Evolutionary conservation across 2,329 filamentous ascomycete species (phyloP).

Genomic region (Zarea fungicola): DNA sequence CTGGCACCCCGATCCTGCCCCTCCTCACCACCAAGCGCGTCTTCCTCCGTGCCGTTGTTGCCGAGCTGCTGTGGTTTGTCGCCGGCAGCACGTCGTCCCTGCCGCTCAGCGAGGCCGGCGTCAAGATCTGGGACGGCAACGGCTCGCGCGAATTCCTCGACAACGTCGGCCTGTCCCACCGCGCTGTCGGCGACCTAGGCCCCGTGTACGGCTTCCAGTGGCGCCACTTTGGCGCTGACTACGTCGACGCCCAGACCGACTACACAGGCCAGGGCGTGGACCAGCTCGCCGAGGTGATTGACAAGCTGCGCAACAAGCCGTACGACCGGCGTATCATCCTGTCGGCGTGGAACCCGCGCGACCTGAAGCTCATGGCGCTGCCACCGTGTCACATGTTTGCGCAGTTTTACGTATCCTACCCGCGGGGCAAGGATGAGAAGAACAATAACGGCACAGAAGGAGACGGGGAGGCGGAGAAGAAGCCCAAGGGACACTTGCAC

Average conservation of each 20-base stretch:
- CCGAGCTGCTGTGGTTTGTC: conserved; percentile 95
- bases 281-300: conserved; percentile 84
- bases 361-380: conserved; percentile 81
- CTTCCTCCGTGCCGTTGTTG: conserved; percentile 82
- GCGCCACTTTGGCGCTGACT: conserved; percentile 94
- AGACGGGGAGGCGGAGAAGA: conserved; percentile 27
- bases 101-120: conserved; percentile 68
- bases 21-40: conserved; percentile 97
- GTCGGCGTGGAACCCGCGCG: conserved; percentile 87
- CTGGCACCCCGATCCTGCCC: conserved; percentile 66
- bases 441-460: not conserved
- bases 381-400: conserved; percentile 98
- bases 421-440: conserved; percentile 31
- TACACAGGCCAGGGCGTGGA: conserved; percentile 88
- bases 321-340: conserved; percentile 89
- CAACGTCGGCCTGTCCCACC: conserved; percentile 71
- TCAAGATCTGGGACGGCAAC: conserved; percentile 99
- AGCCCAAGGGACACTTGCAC: conserved; percentile 65
- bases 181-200: conserved; percentile 82
- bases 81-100: conserved; percentile 75
- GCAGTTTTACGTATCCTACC: conserved; percentile 87
- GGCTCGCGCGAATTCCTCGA: conserved; percentile 88
- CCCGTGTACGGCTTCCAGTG: conserved; percentile 99
- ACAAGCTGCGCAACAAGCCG: conserved; percentile 76
- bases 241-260: conserved; percentile 71